phyloP scores from a whole-genome alignment of 148 eudicot species.

The Vaccinium macrocarpon region DNA sequence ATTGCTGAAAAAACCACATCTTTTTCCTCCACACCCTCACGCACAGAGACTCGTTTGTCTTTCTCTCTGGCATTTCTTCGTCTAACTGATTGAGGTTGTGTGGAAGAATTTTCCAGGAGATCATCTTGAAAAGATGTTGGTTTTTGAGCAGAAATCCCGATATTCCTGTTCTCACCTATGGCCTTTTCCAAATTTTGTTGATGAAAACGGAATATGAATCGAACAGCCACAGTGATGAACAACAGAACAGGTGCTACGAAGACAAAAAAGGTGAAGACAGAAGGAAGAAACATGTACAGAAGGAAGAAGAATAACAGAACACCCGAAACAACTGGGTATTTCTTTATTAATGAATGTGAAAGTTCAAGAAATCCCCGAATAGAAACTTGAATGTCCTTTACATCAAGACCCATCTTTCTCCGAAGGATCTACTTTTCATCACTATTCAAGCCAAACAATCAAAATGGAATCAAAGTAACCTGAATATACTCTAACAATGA shows the following conservation, averaged over 20 bases:
- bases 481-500: neutral
- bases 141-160: slow-evolving; percentile 17
- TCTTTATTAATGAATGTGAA: slow-evolving; percentile 33
- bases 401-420: slow-evolving; percentile 54
- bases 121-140: neutral
- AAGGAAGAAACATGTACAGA: slow-evolving; percentile 51
- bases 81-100: slow-evolving; percentile 25
- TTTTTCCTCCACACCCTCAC: slow-evolving; percentile 22
- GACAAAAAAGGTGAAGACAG: slow-evolving; percentile 45
- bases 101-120: neutral
- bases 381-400: slow-evolving; percentile 42
- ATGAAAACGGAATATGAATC: slow-evolving; percentile 17
- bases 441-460: neutral
- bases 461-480: neutral
- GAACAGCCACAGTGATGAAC: slow-evolving; percentile 34
- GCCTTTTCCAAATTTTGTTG: slow-evolving; percentile 13
- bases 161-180: slow-evolving; percentile 20
- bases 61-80: slow-evolving; percentile 31
- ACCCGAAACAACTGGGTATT: slow-evolving; percentile 43
- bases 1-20: slow-evolving; percentile 15
- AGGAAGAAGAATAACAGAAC: slow-evolving; percentile 39
- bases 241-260: slow-evolving; percentile 46
- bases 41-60: slow-evolving; percentile 3
- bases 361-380: slow-evolving; percentile 32
- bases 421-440: neutral